A percentile compares a stretch with the other conserved stretches of the same genome.
phyloP scores from a whole-genome alignment of 225 moss, liverwort and hornwort genomes.

The Bryoerythrophyllum caledonicum region DNA sequence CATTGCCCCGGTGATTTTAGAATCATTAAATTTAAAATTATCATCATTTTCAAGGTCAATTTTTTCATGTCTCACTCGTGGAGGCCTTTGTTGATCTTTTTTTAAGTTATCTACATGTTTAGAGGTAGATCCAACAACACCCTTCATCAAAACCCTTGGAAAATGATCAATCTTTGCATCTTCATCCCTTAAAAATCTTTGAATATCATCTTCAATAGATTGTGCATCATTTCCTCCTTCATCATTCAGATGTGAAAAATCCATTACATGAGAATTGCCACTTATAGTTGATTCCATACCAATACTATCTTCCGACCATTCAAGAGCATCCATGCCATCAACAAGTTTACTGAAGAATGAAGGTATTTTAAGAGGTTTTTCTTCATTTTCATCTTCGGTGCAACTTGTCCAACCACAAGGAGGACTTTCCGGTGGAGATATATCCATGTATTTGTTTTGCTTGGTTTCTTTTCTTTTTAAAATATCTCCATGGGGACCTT shows the following conservation, averaged over 20 bases:
- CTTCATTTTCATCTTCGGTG: slow-evolving; percentile 35
- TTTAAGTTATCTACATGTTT: background rate
- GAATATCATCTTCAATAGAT: background rate
- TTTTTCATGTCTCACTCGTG: background rate
- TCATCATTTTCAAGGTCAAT: slow-evolving; percentile 10
- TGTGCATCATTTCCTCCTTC: background rate
- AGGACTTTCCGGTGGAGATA: slow-evolving; percentile 73
- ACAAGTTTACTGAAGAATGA: slow-evolving; percentile 51
- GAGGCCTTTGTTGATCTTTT: background rate
- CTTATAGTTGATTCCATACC: background rate
- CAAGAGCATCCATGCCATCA: slow-evolving; percentile 39
- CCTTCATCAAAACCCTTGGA: background rate
- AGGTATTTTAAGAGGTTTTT: slow-evolving; percentile 42
- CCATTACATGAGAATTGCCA: background rate
- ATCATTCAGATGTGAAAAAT: background rate
- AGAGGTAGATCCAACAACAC: background rate
- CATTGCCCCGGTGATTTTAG: background rate
- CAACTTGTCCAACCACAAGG: slow-evolving; percentile 81
- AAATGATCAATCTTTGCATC: background rate
- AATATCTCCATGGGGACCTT: slow-evolving; percentile 19
- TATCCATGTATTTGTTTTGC: slow-evolving; percentile 52
- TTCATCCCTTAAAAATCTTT: background rate
- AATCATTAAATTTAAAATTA: slow-evolving; percentile 13
- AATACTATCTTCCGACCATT: background rate
- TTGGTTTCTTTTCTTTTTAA: slow-evolving; percentile 61